phyloP scores from a whole-genome alignment of 805 yeast genomes.

The Lachancea fermentati region DNA sequence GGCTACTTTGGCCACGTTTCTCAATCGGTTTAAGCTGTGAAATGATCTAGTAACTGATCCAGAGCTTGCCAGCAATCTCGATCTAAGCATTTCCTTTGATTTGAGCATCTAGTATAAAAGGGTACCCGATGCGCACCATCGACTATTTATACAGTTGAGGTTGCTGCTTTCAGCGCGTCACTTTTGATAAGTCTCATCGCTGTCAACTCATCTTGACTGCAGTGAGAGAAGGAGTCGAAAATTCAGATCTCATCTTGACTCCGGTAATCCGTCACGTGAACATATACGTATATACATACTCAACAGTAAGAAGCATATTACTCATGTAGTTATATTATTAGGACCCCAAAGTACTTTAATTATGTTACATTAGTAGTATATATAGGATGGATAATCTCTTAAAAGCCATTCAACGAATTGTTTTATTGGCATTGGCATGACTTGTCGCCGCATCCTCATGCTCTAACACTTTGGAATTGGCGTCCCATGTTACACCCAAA shows the following conservation, averaged over 20 bases:
- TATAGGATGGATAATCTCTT: too few species aligned
- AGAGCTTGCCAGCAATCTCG: neutral
- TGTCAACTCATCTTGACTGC: neutral
- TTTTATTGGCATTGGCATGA: neutral
- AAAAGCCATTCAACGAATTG: too few species aligned
- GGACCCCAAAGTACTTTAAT: too few species aligned
- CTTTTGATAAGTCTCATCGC: neutral
- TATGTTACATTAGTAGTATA: too few species aligned
- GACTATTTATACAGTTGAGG: slow-evolving; percentile 1
- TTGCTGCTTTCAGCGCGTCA: neutral
- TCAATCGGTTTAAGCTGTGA: slow-evolving; percentile 1
- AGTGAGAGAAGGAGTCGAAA: neutral
- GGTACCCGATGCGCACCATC: neutral
- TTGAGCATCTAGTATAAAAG: neutral
- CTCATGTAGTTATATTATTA: too few species aligned
- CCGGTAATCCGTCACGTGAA: too few species aligned
- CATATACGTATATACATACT: neutral
- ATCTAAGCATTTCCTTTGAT: slow-evolving; percentile 5
- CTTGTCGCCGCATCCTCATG: neutral
- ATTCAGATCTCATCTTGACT: neutral
- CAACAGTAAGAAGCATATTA: neutral
- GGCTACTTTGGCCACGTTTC: slow-evolving; percentile 31
- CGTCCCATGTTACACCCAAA: slow-evolving; percentile 68
- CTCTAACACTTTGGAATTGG: slow-evolving; percentile 56
- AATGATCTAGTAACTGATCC: slow-evolving; percentile 3